Base-by-base conservation (phyloP, 164 flowering plant genomes). In the Aristolochia californica region DNA sequence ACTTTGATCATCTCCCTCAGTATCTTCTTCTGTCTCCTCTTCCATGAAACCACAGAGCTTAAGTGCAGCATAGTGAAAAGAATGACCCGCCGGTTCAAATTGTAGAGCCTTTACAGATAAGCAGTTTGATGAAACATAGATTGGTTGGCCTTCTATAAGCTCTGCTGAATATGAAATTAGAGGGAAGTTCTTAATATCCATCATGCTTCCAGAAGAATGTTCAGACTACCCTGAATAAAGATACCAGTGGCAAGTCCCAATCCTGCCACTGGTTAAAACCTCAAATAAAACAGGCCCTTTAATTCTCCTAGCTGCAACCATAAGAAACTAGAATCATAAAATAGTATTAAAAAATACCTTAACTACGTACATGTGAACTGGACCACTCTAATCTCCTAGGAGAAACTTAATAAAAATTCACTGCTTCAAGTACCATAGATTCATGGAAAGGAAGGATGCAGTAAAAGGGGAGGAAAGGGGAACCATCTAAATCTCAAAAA, bases 71-170 rank as follows among this genome's bases (percentile, higher is more conserved):
- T 73, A 45, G 58, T 91, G 96, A 71, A 91, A 91, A 17, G 91
- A 51, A 78, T 78, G 90, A 15, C 83, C 98, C 49, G 98, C 98
- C 55, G 98, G 96, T 72, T 91, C 98, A 60, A 55, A 71, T 5
- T 73, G 72, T 7, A 38, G 51, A 45, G 83, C 88, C 71, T 88
- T 88, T 55, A 77, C 34, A 15, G 98, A 95, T 68, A 79, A 72
- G 62, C 84, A 77, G 60, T 88, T 91, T 1, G 96, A 86, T 47
- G 90, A 82, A 49, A 82, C 67, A 70, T 72, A 77, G 43, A 86
- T 53, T 21, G 98, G 87, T 45, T 80, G 66, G 25, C 98, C 98
- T 76, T 83, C 76, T 14, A 79, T 59, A 57, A 88, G 56, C 68
- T 86, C 98, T 16, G 78, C 61, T 1, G 93, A 73, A 70, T 86